Evolutionary conservation across 805 yeast species (phyloP).

Genomic region (Blastobotrys americana): DNA sequence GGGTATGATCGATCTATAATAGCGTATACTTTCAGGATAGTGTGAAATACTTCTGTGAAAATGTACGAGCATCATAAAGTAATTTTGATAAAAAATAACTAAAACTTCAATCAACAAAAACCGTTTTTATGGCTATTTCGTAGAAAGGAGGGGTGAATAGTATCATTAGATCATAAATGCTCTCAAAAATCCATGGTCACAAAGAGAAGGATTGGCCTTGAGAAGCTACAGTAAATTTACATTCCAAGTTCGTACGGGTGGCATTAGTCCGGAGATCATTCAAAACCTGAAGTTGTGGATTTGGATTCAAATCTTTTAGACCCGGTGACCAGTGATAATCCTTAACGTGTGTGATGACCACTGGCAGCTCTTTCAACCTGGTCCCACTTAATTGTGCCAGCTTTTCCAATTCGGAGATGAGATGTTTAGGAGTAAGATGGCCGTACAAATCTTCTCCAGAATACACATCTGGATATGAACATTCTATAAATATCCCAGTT

Average conservation of each 20-base stretch:
- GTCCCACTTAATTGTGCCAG: constrained; percentile 15
- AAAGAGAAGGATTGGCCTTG: constrained; percentile 6
- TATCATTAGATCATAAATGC: too few relatives aligned
- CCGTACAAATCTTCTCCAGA: constrained; percentile 53
- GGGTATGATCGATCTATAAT: too few relatives aligned
- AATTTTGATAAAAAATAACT: not conserved
- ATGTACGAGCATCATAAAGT: too few relatives aligned
- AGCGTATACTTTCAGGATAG: too few relatives aligned
- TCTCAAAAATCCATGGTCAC: too few relatives aligned
- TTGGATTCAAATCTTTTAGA: constrained; percentile 5
- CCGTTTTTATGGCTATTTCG: too few relatives aligned
- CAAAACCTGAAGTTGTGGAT: constrained; percentile 11
- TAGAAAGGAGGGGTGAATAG: too few relatives aligned
- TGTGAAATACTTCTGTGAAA: too few relatives aligned
- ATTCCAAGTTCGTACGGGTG: constrained; percentile 6
- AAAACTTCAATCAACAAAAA: not conserved
- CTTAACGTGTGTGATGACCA: constrained; percentile 50
- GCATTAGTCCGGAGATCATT: constrained; percentile 16
- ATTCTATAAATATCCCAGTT: constrained; percentile 62
- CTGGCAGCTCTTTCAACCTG: constrained; percentile 35
- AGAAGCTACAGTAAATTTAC: constrained; percentile 10
- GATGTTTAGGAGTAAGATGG: constrained; percentile 63
- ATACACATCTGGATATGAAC: constrained; percentile 45
- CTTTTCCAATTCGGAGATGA: constrained; percentile 48
- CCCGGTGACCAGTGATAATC: constrained; percentile 9